phyloP scores from a whole-genome alignment of 1,284 basidiomycete species.

The Ustilago trichophora region DNA sequence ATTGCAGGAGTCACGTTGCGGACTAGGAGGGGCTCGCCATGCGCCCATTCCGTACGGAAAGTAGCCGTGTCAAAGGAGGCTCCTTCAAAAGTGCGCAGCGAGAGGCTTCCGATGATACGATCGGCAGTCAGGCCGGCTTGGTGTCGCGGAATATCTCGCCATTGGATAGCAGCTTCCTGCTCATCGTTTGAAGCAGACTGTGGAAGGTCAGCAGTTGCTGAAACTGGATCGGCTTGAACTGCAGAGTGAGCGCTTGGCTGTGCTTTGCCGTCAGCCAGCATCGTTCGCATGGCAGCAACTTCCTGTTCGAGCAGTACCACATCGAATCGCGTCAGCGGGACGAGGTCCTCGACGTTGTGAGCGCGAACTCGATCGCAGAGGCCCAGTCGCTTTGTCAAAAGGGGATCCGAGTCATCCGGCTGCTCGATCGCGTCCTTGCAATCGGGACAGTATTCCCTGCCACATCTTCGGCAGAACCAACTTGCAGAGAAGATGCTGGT shows the following conservation, averaged over 20 bases:
- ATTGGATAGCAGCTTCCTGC: slow-evolving; percentile 10
- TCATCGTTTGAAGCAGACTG: not conserved
- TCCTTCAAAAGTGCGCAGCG: slow-evolving; percentile 17
- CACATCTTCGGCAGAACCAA: slow-evolving; percentile 89
- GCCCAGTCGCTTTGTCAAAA: slow-evolving; percentile 32
- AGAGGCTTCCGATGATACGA: slow-evolving; percentile 16
- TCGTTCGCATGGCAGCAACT: slow-evolving; percentile 73
- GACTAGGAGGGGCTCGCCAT: slow-evolving; percentile 54
- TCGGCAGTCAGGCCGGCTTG: slow-evolving; percentile 29
- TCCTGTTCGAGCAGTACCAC: slow-evolving; percentile 74
- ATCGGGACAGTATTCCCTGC: slow-evolving; percentile 84
- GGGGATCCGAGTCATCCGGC: slow-evolving; percentile 5
- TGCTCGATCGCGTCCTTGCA: slow-evolving; percentile 76
- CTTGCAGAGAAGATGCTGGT: slow-evolving; percentile 88
- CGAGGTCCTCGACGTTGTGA: slow-evolving; percentile 71
- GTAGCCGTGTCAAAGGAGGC: slow-evolving; percentile 8
- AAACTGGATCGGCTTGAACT: not conserved
- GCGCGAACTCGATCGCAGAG: slow-evolving; percentile 20
- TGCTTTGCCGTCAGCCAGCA: slow-evolving; percentile 26
- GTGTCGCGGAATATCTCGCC: slow-evolving; percentile 6
- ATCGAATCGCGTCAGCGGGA: slow-evolving; percentile 77
- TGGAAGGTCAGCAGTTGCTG: not conserved
- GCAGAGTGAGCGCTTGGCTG: not conserved
- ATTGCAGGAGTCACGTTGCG: slow-evolving; percentile 26
- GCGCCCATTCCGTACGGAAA: slow-evolving; percentile 39